A percentile compares a stretch with the other conserved stretches of the same genome.
These are phyloP conservation scores for Ambrosiella cleistominuta DNA, from an alignment of 2,329 filamentous ascomycete genomes.

Conservation along the genomic window DNA sequence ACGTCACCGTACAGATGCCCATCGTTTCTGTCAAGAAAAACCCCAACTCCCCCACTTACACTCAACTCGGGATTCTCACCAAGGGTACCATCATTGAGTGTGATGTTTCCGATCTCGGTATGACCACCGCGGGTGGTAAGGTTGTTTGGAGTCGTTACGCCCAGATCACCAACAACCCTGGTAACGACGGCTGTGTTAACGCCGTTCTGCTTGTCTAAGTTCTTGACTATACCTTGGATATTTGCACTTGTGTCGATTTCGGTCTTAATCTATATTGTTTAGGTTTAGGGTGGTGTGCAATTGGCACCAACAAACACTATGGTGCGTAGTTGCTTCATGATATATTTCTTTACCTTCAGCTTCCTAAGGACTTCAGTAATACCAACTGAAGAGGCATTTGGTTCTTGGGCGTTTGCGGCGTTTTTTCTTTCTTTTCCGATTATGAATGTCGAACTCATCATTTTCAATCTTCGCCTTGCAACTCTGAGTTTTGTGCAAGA, in stretches of 20 bases:
- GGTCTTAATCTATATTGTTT: background rate
- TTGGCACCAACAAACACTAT: background rate
- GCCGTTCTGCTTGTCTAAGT: conserved; percentile 21
- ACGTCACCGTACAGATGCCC: conserved; percentile 72
- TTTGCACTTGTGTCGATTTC: too few species aligned
- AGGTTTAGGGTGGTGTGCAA: background rate
- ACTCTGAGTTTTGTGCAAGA: too few species aligned
- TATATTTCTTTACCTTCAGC: conserved; percentile 3
- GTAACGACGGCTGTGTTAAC: conserved; percentile 31
- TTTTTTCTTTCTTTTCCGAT: background rate
- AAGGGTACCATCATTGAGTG: conserved; percentile 72
- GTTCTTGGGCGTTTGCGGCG: conserved; percentile 11
- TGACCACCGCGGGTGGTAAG: conserved; percentile 82
- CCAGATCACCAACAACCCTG: conserved; percentile 42
- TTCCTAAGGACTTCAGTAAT: conserved; percentile 1
- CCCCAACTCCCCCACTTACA: conserved; percentile 78
- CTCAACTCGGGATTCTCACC: conserved; percentile 75
- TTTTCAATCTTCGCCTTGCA: too few species aligned
- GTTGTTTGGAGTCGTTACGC: conserved; percentile 83
- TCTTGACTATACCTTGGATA: background rate
- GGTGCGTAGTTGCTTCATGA: background rate
- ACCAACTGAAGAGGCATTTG: conserved; percentile 4
- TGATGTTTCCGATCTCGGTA: conserved; percentile 78
- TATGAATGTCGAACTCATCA: too few species aligned
- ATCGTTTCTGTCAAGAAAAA: conserved; percentile 51